Conservation (phyloP, 768 basidiomycete genomes). For the Boletus rubropictus region DNA sequence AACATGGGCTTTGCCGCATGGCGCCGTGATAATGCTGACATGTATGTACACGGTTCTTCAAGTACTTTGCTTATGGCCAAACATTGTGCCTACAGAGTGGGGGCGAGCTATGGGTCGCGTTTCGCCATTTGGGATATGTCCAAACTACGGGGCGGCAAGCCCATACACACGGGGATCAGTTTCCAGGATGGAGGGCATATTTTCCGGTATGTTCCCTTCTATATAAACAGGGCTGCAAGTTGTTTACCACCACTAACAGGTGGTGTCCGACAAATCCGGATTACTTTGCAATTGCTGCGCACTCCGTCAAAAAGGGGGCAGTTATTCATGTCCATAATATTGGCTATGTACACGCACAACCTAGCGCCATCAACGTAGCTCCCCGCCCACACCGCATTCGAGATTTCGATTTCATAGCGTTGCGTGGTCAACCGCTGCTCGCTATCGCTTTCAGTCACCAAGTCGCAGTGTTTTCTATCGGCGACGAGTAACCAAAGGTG, state of each 20-base stretch:
- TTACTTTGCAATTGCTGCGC: slow-evolving; percentile 71
- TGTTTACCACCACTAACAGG: slow-evolving; percentile 33
- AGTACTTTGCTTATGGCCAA: not conserved
- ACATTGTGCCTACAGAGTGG: slow-evolving; percentile 44
- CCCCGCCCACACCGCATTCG: slow-evolving; percentile 59
- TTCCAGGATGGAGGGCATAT: slow-evolving; percentile 61
- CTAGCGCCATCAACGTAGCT: slow-evolving; percentile 52
- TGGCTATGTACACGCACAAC: slow-evolving; percentile 57
- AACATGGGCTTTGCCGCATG: slow-evolving; percentile 63
- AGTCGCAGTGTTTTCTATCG: slow-evolving; percentile 58
- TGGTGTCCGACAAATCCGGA: slow-evolving; percentile 76
- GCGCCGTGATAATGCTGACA: slow-evolving; percentile 62
- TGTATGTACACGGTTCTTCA: slow-evolving; percentile 44
- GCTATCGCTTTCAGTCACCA: slow-evolving; percentile 61
- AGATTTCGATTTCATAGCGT: slow-evolving; percentile 72
- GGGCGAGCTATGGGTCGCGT: slow-evolving; percentile 64
- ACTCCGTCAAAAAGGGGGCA: slow-evolving; percentile 55
- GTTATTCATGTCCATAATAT: slow-evolving; percentile 65
- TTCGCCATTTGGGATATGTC: slow-evolving; percentile 77
- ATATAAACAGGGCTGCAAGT: not conserved
- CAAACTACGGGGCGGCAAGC: slow-evolving; percentile 68
- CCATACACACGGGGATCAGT: slow-evolving; percentile 52
- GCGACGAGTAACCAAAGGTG: slow-evolving; percentile 42
- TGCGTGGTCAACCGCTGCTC: slow-evolving; percentile 56
- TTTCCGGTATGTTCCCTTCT: slow-evolving; percentile 48